Evolutionary conservation across 805 yeast genomes (phyloP), one percentile per base, ranked within the genome.

Genomic region (Candida endomychidarum): DNA sequence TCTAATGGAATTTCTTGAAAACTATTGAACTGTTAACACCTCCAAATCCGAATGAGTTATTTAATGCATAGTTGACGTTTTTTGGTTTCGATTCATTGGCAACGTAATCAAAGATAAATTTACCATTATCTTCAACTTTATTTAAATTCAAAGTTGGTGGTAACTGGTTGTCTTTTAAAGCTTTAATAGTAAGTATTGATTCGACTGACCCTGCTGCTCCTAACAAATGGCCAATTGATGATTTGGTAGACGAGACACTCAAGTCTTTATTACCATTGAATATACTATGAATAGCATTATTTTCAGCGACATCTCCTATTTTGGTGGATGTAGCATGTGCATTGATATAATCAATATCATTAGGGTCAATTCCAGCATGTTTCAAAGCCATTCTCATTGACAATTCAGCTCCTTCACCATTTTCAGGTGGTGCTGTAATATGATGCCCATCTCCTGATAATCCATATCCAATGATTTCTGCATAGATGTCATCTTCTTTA

Each of bases 131-230:
- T 21, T 39, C 47, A 5, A 37, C 12, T 40, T 72, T 77, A n/a
- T 65, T 76, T 42, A 89, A 72, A 56, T 93, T 93, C 42, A 86
- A 60, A 0, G 96, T 88, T 7, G 95, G 95, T 0, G 98, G 98
- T 2, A 86, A 51, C 1, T 65, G 54, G 7, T 74, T 71, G 3
- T 78, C 58, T 27, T 74, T 58, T 33, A 91, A 52, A 0, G 96
- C 80, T 53, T 82, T 55, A 2, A 88, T 64, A 0, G 96, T 80
- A 58, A 87, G 86, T 1, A 89, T 80, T 3, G 95, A 78, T 54
- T 93, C 99, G 3, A 93, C 87, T 0, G 96, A 81, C 4, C 99
- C 99, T 0, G 99, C 93, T 1, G 96, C 99, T 1, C 99, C 99
- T 20, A 93, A 66, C 15, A 91, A 68, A 62, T 93, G 99, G 0